A percentile compares a stretch with the other conserved stretches of the same genome.
Conservation (phyloP, 2,329 filamentous ascomycete genomes). For the Alternaria consortialis region DNA sequence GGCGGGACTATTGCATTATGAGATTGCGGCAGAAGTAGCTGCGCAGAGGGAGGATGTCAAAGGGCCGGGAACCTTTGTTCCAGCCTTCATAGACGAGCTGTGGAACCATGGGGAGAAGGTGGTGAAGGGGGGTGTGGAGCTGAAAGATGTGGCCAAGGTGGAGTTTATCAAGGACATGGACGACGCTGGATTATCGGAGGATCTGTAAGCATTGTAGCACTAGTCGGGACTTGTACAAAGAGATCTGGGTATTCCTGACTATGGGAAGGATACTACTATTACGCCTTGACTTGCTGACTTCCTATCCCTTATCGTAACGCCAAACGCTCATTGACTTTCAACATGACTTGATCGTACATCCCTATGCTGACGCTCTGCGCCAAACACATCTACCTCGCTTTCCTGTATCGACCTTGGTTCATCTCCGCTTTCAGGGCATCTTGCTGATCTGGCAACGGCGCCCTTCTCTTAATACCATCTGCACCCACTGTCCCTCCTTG, state of each 20-base stretch:
- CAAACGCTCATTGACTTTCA: constrained; percentile 1
- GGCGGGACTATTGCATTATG: constrained; percentile 78
- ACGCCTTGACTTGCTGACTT: neutral
- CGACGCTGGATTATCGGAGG: constrained; percentile 1
- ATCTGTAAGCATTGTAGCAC: neutral
- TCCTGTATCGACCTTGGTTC: constrained; percentile 62
- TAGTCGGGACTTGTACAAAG: neutral
- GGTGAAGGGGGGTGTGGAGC: constrained; percentile 20
- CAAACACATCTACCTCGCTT: constrained; percentile 25
- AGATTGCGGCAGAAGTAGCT: constrained; percentile 78
- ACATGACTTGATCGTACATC: neutral
- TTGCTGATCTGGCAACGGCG: constrained; percentile 81
- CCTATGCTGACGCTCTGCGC: neutral
- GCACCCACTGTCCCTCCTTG: constrained; percentile 29
- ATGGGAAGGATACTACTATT: neutral
- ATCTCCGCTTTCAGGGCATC: constrained; percentile 84
- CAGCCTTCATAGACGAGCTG: constrained; percentile 81
- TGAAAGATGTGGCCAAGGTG: constrained; percentile 30
- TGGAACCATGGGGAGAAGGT: constrained; percentile 43
- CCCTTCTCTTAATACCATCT: constrained; percentile 56
- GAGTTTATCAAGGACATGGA: constrained; percentile 30
- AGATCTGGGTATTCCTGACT: neutral
- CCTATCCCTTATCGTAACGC: neutral
- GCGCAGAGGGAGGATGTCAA: constrained; percentile 66
- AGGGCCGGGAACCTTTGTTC: constrained; percentile 87